A percentile compares a stretch with the other conserved stretches of the same genome.
These are phyloP conservation scores for Neofusicoccum kwambonambiense DNA, from an alignment of 2,329 filamentous ascomycete species.

Conservation along the genomic window DNA sequence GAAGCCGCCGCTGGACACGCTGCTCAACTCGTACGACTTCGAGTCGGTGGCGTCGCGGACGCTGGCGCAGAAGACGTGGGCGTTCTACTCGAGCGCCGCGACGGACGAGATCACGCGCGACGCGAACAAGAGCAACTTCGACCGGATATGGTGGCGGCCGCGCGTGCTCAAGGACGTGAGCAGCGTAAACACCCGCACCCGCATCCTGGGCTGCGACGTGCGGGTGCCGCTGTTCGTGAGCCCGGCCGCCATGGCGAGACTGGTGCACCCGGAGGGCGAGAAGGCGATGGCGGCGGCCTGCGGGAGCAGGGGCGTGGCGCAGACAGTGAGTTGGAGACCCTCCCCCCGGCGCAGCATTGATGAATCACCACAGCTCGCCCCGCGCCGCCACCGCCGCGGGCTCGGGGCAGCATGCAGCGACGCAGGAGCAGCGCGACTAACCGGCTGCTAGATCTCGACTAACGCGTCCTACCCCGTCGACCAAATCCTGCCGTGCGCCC, in stretches of 20 bases:
- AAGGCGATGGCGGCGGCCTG: slow-evolving; percentile 34
- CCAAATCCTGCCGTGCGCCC: slow-evolving; percentile 23
- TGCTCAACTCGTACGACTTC: slow-evolving; percentile 50
- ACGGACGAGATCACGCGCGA: slow-evolving; percentile 51
- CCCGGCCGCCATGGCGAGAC: slow-evolving; percentile 37
- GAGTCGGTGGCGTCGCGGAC: slow-evolving; percentile 40
- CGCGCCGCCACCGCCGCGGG: no score
- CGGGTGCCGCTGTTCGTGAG: slow-evolving; percentile 36
- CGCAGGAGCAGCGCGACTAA: background rate
- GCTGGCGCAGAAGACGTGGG: slow-evolving; percentile 41
- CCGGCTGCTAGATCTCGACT: slow-evolving; percentile 28
- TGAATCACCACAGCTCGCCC: no score
- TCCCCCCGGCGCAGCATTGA: slow-evolving; percentile 5
- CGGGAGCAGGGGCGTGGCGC: slow-evolving; percentile 25
- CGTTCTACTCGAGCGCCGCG: slow-evolving; percentile 51
- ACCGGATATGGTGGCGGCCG: slow-evolving; percentile 49
- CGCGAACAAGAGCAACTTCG: slow-evolving; percentile 43
- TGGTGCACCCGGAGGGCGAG: slow-evolving; percentile 40
- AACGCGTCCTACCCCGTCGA: slow-evolving; percentile 28
- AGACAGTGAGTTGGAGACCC: slow-evolving; percentile 26
- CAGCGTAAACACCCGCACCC: slow-evolving; percentile 33
- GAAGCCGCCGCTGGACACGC: slow-evolving; percentile 48
- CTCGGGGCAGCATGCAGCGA: background rate
- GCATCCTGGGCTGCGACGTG: slow-evolving; percentile 33
- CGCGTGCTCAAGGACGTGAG: slow-evolving; percentile 44